These are phyloP conservation scores for Porpolomopsis calyptriformis DNA, from an alignment of 768 basidiomycete genomes.

Conservation along the genomic window DNA sequence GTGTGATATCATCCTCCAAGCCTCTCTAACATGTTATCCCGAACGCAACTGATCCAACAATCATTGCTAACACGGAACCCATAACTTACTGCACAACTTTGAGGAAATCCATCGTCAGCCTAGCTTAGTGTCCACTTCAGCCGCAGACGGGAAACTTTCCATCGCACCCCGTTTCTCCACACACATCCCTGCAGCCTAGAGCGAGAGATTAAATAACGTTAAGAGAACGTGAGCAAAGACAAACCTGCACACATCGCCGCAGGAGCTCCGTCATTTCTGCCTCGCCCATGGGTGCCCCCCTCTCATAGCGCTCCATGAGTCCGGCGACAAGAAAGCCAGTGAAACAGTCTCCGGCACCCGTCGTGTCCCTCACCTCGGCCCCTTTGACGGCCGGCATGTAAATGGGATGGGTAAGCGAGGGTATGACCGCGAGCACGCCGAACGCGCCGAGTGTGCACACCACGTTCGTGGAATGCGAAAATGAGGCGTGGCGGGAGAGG, in stretches of 20 bases:
- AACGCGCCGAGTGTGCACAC: slow-evolving; percentile 47
- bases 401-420: slow-evolving; percentile 17
- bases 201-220: background rate
- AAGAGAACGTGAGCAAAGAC: background rate
- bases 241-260: slow-evolving; percentile 28
- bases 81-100: background rate
- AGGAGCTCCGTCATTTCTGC: slow-evolving; percentile 26
- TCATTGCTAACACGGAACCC: too few relatives aligned
- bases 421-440: slow-evolving; percentile 34
- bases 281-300: slow-evolving; percentile 20
- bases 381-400: slow-evolving; percentile 40
- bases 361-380: slow-evolving; percentile 35
- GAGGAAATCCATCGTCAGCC: too few relatives aligned
- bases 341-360: slow-evolving; percentile 58
- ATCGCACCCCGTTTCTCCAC: slow-evolving; percentile 48
- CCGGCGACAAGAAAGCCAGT: slow-evolving; percentile 50
- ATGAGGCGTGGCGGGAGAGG: slow-evolving; percentile 9
- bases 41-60: too few relatives aligned
- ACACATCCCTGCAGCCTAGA: slow-evolving; percentile 51
- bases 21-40: too few relatives aligned
- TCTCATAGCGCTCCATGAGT: slow-evolving; percentile 33
- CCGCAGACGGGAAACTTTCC: slow-evolving; percentile 40
- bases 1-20: too few relatives aligned
- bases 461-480: slow-evolving; percentile 31
- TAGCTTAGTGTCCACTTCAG: slow-evolving; percentile 23